Percentiles rank a stretch among this genome's conserved stretches.
Evolutionary conservation across 371 early-diverging fungal species (phyloP).

Genomic region (Paramicrosporidium saccamoebae): DNA sequence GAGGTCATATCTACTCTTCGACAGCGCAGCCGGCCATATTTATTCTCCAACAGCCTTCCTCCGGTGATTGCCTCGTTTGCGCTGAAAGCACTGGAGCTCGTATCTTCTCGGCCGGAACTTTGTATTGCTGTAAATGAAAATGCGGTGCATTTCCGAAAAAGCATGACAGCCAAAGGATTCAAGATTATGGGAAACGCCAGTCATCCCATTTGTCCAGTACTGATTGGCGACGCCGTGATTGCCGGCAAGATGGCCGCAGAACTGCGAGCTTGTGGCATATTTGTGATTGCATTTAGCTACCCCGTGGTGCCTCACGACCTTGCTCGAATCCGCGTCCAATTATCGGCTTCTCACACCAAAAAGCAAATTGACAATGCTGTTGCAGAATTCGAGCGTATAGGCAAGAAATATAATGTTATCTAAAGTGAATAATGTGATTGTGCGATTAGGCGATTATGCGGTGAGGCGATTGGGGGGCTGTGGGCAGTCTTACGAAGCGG

Average conservation of each 20-base stretch:
- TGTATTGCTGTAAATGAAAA: too few species aligned
- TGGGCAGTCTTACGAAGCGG: too few species aligned
- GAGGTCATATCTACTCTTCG: conserved; percentile 13
- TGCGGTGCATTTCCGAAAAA: conserved; percentile 11
- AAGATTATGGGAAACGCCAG: conserved; percentile 14
- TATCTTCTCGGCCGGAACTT: too few species aligned
- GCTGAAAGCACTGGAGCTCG: conserved; percentile 14
- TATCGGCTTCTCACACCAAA: conserved; percentile 16
- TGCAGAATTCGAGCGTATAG: conserved; percentile 14
- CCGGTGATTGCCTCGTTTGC: conserved; percentile 24
- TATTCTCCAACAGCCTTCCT: conserved; percentile 21
- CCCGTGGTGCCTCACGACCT: conserved; percentile 22
- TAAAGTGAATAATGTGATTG: too few species aligned
- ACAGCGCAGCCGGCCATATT: conserved; percentile 16
- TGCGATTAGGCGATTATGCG: too few species aligned
- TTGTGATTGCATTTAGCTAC: conserved; percentile 21
- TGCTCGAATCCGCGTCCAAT: conserved; percentile 21
- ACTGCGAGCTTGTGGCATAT: conserved; percentile 15
- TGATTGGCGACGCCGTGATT: conserved; percentile 18
- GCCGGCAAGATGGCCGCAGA: conserved; percentile 15
- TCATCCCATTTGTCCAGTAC: conserved; percentile 20
- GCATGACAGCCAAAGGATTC: conserved; percentile 14
- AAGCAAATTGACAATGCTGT: conserved; percentile 14
- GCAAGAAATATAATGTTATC: too few species aligned
- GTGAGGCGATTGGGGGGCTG: too few species aligned